A percentile compares a stretch with the other conserved stretches of the same genome.
Evolutionary conservation across 2,329 filamentous ascomycete species (phyloP).

Genomic region (Colletotrichum noveboracense): DNA sequence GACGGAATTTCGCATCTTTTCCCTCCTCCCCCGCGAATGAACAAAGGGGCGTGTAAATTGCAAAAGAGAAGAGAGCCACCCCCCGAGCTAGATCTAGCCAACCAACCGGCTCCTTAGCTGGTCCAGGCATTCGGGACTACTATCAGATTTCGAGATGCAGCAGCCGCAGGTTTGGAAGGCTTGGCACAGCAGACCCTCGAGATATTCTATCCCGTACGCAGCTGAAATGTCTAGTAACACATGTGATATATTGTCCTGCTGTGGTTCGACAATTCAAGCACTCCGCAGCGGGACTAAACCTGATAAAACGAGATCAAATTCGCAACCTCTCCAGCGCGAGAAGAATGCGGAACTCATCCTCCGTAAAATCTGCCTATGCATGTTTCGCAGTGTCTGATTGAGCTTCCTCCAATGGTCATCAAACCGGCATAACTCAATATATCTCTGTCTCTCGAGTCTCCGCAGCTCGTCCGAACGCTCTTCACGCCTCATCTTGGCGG

Average conservation of each 20-base stretch:
- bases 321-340: neutral
- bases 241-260: neutral
- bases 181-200: neutral
- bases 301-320: neutral
- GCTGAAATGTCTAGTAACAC: rapidly evolving
- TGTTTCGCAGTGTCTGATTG: neutral
- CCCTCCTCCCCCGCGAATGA: neutral
- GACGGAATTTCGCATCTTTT: neutral
- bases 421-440: neutral
- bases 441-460: neutral
- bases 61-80: neutral
- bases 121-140: neutral
- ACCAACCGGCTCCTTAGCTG: neutral
- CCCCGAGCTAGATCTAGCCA: neutral
- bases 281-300: neutral
- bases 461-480: neutral
- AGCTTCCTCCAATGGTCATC: neutral
- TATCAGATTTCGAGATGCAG: neutral
- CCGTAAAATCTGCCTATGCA: neutral
- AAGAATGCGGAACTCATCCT: neutral
- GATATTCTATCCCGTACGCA: neutral
- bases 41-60: neutral
- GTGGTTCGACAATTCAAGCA: neutral
- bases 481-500: neutral
- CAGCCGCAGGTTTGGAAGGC: neutral